A percentile compares a stretch with the other conserved stretches of the same genome.
phyloP scores from a whole-genome alignment of 129 eudicot genomes.

The Flaveria ramosissima region DNA sequence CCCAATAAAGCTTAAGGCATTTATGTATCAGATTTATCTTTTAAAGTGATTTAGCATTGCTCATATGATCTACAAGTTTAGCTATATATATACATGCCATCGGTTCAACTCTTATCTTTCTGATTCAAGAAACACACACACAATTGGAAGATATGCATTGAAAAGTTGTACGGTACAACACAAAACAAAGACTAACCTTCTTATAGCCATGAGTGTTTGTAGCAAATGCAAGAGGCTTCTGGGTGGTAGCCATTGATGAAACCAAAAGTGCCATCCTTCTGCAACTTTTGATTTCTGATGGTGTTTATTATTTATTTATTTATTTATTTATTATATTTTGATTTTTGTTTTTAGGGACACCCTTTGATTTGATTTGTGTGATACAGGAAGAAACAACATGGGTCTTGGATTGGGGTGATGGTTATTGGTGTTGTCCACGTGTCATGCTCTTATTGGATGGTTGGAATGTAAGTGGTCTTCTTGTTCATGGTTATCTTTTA shows the following conservation, averaged over 20 bases:
- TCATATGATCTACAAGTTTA: background rate
- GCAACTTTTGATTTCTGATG: constrained; percentile 3
- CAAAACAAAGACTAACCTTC: constrained; percentile 44
- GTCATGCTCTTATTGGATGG: constrained; percentile 43
- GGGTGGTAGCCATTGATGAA: constrained; percentile 72
- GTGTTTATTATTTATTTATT: constrained; percentile 3
- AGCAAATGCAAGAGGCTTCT: constrained; percentile 52
- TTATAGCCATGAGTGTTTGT: constrained; percentile 46
- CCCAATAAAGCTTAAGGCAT: no score
- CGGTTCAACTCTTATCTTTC: background rate
- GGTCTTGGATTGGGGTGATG: constrained; percentile 37
- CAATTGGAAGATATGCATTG: constrained; percentile 5
- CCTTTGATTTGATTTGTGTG: constrained; percentile 37
- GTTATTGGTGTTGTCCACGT: constrained; percentile 41
- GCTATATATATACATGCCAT: background rate
- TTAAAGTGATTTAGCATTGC: background rate
- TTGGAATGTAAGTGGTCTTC: constrained; percentile 4
- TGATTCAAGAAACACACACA: background rate
- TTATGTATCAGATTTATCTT: background rate
- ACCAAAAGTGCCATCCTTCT: constrained; percentile 46
- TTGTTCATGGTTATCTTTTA: constrained; percentile 13
- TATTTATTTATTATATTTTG: background rate
- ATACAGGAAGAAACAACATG: constrained; percentile 39
- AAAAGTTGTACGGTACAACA: constrained; percentile 1
- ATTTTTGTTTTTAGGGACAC: constrained; percentile 4